Evolutionary conservation across 225 moss, liverwort and hornwort genomes (phyloP).

Genomic region (Physcomitrellopsis africana): DNA sequence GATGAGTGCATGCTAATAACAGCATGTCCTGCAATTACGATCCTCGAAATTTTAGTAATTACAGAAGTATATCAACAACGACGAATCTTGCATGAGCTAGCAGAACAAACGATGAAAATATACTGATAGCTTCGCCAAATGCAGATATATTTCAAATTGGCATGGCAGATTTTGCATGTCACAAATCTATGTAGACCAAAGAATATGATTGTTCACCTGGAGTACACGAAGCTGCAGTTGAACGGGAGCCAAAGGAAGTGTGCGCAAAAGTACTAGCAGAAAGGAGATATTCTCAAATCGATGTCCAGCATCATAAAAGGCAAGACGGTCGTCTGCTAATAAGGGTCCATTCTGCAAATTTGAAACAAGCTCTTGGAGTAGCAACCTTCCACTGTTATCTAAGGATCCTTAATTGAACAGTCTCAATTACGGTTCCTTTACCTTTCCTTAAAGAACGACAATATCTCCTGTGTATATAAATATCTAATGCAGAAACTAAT

Average conservation of each 20-base stretch:
- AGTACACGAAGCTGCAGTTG: conserved; percentile 82
- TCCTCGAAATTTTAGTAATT: conserved; percentile 11
- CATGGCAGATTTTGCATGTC: conserved; percentile 1
- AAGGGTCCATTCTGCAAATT: conserved; percentile 73
- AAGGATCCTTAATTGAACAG: conserved; percentile 10
- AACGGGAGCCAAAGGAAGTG: conserved; percentile 79
- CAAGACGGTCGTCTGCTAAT: conserved; percentile 73
- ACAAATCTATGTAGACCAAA: conserved; percentile 2
- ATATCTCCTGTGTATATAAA: conserved; percentile 2
- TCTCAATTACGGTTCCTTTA: not conserved
- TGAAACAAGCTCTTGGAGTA: conserved; percentile 29
- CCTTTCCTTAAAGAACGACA: conserved; percentile 3
- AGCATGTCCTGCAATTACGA: conserved; percentile 75
- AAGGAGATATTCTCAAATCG: conserved; percentile 84
- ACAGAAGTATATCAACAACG: conserved; percentile 14
- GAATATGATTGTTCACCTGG: conserved; percentile 54
- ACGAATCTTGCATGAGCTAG: conserved; percentile 12
- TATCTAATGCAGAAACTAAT: not conserved
- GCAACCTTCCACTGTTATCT: conserved; percentile 11
- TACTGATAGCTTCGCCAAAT: not conserved
- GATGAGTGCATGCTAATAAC: conserved; percentile 85
- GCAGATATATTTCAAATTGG: conserved; percentile 12
- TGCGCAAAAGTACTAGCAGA: conserved; percentile 77
- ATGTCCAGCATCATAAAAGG: conserved; percentile 89
- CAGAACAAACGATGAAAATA: conserved; percentile 9